Evolutionary conservation across 2,329 filamentous ascomycete genomes (phyloP).

Genomic region (Calonectria hongkongensis): DNA sequence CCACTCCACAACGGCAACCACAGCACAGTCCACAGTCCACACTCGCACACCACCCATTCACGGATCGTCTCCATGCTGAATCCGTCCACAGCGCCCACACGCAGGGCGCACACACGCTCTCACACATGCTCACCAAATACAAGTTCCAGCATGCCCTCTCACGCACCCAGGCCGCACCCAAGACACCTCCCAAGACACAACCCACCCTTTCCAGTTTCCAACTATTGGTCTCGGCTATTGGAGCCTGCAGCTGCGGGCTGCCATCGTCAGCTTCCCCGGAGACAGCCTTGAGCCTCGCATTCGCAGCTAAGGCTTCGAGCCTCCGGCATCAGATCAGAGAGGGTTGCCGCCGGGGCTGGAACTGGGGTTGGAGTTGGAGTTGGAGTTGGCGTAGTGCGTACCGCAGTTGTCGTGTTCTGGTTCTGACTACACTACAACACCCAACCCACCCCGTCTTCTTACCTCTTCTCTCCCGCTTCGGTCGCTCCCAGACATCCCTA

Average conservation of each 20-base stretch:
- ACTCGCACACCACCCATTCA: conserved; percentile 28
- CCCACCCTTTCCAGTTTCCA: conserved; percentile 21
- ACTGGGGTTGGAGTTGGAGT: background rate
- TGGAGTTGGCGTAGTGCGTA: background rate
- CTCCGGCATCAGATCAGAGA: background rate
- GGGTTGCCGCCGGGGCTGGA: no score
- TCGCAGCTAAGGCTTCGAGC: conserved; percentile 15
- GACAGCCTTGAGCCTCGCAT: conserved; percentile 27
- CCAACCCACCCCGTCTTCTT: conserved; percentile 17
- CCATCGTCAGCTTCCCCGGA: conserved; percentile 33
- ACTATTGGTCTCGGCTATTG: conserved; percentile 17
- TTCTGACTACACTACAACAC: conserved; percentile 34
- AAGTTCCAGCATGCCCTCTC: conserved; percentile 15
- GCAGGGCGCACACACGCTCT: background rate
- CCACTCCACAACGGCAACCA: conserved; percentile 17
- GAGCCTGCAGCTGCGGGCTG: conserved; percentile 20
- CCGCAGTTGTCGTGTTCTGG: conserved; percentile 20
- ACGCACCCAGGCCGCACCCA: conserved; percentile 10
- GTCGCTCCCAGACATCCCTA: conserved; percentile 45
- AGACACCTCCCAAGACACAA: no score
- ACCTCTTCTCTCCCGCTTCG: conserved; percentile 41
- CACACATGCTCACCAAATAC: conserved; percentile 24
- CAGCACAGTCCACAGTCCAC: background rate
- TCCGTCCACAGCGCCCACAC: conserved; percentile 22
- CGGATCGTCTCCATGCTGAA: conserved; percentile 20